Evolutionary conservation across 1,284 basidiomycete species (phyloP).

Genomic region (Irpex sp.): DNA sequence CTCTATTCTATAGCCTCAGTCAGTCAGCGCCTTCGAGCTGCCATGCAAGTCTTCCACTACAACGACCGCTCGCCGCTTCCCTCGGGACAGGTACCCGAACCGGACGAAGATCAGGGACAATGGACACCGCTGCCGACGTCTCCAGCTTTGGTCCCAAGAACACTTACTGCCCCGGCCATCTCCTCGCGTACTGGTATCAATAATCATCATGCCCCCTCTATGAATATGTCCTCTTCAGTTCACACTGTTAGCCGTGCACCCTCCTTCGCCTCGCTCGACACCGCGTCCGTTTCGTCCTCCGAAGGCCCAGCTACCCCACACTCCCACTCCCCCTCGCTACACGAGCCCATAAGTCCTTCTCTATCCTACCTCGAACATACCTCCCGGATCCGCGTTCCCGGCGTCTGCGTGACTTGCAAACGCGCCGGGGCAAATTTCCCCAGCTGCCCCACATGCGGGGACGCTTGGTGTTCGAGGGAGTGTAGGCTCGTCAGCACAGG

Average conservation of each 20-base stretch:
- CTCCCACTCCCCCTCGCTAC: slow-evolving; percentile 17
- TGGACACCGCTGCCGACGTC: slow-evolving; percentile 12
- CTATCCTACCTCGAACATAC: slow-evolving; percentile 51
- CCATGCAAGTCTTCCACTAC: slow-evolving; percentile 4
- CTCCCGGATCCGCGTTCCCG: slow-evolving; percentile 46
- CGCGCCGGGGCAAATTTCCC: slow-evolving; percentile 60
- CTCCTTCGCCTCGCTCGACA: slow-evolving; percentile 27
- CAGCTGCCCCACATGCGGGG: slow-evolving; percentile 57
- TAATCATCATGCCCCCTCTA: neutral
- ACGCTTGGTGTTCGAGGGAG: slow-evolving; percentile 66
- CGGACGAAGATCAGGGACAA: slow-evolving; percentile 8
- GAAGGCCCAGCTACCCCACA: slow-evolving; percentile 23
- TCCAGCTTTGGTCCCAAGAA: slow-evolving; percentile 10
- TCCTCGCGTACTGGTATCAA: slow-evolving; percentile 1
- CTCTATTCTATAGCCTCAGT: neutral
- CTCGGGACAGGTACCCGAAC: slow-evolving; percentile 1
- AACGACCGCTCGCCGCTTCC: neutral
- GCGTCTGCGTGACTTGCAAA: slow-evolving; percentile 52
- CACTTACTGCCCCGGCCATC: neutral
- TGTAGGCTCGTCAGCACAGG: slow-evolving; percentile 50
- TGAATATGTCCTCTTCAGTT: slow-evolving; percentile 4
- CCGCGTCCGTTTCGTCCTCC: slow-evolving; percentile 22
- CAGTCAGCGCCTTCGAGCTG: slow-evolving; percentile 17
- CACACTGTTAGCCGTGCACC: slow-evolving; percentile 20
- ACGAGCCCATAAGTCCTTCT: slow-evolving; percentile 38